Evolutionary conservation across 2,329 filamentous ascomycete species (phyloP).

Genomic region (Huntiella omanensis): DNA sequence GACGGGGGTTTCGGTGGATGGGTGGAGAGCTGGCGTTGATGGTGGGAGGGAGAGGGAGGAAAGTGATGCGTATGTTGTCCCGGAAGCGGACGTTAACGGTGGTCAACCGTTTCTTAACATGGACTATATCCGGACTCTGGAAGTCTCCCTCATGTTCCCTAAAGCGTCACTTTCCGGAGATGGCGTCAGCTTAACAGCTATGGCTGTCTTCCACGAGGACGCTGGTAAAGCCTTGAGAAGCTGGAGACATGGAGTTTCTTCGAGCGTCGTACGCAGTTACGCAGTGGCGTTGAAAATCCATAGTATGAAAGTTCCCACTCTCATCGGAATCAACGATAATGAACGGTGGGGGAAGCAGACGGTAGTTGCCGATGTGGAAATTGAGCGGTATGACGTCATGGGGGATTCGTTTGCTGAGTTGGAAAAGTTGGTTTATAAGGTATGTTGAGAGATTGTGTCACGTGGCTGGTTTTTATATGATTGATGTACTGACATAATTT

Average conservation of each 20-base stretch:
- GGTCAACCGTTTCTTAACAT: slow-evolving; percentile 17
- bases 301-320: slow-evolving; percentile 41
- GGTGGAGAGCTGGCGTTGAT: slow-evolving; percentile 9
- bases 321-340: slow-evolving; percentile 56
- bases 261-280: slow-evolving; percentile 14
- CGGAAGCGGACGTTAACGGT: slow-evolving; percentile 2
- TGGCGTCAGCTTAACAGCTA: slow-evolving; percentile 33
- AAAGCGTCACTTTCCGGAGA: slow-evolving; percentile 51
- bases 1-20: slow-evolving; percentile 14
- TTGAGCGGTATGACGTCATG: slow-evolving; percentile 31
- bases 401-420: slow-evolving; percentile 35
- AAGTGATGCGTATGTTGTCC: slow-evolving; percentile 1
- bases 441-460: not conserved
- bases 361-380: slow-evolving; percentile 41
- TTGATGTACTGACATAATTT: not conserved
- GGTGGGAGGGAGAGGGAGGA: slow-evolving; percentile 1
- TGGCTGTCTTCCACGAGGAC: slow-evolving; percentile 22
- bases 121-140: slow-evolving; percentile 24
- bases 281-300: slow-evolving; percentile 28
- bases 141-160: slow-evolving; percentile 37
- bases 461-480: not conserved
- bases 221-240: slow-evolving; percentile 1
- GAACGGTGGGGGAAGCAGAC: slow-evolving; percentile 50
- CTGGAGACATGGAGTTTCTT: slow-evolving; percentile 10
- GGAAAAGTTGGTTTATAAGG: slow-evolving; percentile 40